Evolutionary conservation across 352 stramenopile species (phyloP).

Genomic region (Phytopythium aichiense): DNA sequence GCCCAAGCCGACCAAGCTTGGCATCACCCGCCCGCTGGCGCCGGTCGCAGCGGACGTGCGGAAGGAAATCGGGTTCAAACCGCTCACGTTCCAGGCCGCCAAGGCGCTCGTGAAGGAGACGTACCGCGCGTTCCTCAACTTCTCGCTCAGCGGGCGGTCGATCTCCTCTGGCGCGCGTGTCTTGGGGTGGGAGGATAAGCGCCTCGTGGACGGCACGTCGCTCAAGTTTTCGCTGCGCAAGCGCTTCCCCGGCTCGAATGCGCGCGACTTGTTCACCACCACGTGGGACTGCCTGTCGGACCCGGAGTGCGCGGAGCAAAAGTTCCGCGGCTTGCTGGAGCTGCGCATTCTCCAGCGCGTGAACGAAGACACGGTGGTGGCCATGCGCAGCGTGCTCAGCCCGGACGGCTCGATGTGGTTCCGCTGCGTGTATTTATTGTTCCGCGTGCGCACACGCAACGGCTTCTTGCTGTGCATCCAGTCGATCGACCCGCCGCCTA

Average conservation of each 20-base stretch:
- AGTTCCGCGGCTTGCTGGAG: slow-evolving; percentile 61
- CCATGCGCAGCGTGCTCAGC: slow-evolving; percentile 46
- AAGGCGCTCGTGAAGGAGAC: slow-evolving; percentile 34
- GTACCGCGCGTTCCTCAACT: slow-evolving; percentile 47
- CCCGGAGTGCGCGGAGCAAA: slow-evolving; percentile 43
- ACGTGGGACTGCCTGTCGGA: slow-evolving; percentile 77
- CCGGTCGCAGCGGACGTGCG: slow-evolving; percentile 24
- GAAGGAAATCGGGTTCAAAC: slow-evolving; percentile 48
- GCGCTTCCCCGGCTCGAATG: slow-evolving; percentile 33
- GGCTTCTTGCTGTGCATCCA: slow-evolving; percentile 64
- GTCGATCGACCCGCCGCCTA: slow-evolving; percentile 38
- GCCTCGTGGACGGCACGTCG: slow-evolving; percentile 39
- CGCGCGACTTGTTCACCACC: slow-evolving; percentile 40
- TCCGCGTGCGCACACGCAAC: slow-evolving; percentile 57
- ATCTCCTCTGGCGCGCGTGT: slow-evolving; percentile 47
- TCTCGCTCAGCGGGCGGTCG: slow-evolving; percentile 43
- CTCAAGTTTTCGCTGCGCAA: slow-evolving; percentile 73
- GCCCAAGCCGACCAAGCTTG: slow-evolving; percentile 29
- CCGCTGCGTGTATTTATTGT: slow-evolving; percentile 67
- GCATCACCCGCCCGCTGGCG: slow-evolving; percentile 19
- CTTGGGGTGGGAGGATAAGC: slow-evolving; percentile 67
- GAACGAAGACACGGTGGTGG: slow-evolving; percentile 69
- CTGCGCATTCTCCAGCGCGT: slow-evolving; percentile 61
- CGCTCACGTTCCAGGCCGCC: slow-evolving; percentile 25
- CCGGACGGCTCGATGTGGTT: slow-evolving; percentile 42